Percentiles rank a stretch among this genome's conserved stretches.
Conservation (phyloP, 2,329 filamentous ascomycete species). For the Teratosphaeria gauchensis region DNA sequence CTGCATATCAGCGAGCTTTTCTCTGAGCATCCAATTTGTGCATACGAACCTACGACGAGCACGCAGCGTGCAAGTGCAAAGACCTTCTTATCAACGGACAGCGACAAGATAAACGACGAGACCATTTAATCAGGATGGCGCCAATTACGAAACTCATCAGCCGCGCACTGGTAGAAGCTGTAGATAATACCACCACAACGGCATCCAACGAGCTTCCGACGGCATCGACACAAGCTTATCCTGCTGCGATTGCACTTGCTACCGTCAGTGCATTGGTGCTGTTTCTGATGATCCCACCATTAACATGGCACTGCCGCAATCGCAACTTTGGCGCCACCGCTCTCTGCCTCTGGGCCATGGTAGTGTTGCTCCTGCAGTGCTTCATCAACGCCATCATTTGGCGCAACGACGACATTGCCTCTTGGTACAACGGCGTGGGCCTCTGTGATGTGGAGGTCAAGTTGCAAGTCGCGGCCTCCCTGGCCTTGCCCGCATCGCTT, state of each 20-base stretch:
- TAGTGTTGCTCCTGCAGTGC: constrained; percentile 46
- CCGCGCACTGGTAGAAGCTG: neutral
- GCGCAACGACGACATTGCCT: constrained; percentile 45
- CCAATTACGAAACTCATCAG: neutral
- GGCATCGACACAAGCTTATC: constrained; percentile 13
- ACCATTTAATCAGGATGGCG: constrained; percentile 1
- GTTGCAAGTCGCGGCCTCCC: constrained; percentile 43
- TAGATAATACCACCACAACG: neutral
- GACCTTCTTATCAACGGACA: neutral
- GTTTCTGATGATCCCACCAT: constrained; percentile 46
- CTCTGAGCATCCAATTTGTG: neutral
- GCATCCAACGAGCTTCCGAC: neutral
- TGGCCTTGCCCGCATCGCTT: constrained; percentile 44
- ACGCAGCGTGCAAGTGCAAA: neutral
- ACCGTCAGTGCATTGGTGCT: constrained; percentile 41
- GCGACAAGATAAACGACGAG: neutral
- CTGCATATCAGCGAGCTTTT: neutral
- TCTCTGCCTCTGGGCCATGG: constrained; percentile 46
- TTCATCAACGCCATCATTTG: constrained; percentile 57
- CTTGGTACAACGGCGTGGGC: constrained; percentile 49
- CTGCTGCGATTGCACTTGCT: constrained; percentile 35
- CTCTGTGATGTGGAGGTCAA: constrained; percentile 58
- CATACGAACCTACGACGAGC: neutral
- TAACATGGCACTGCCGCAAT: constrained; percentile 51
- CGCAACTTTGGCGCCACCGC: constrained; percentile 51